phyloP scores from a whole-genome alignment of 768 basidiomycete genomes.

The Pisolithus tinctorius region DNA sequence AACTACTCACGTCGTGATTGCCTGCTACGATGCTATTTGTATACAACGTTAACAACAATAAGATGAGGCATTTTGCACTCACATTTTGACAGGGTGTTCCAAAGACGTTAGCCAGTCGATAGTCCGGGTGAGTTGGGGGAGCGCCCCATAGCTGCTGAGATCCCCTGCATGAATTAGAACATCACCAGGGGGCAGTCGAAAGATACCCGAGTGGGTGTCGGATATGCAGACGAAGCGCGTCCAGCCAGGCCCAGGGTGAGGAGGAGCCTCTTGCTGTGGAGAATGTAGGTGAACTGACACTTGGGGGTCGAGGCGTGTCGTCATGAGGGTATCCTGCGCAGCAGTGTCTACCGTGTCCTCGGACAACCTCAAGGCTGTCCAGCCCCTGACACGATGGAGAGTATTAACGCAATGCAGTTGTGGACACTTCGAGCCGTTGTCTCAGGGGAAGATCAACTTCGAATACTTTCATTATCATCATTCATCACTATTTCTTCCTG shows the following conservation, averaged over 20 bases:
- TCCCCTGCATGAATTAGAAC: slow-evolving; percentile 64
- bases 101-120: slow-evolving; percentile 52
- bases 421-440: too few relatives aligned
- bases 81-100: slow-evolving; percentile 59
- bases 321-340: background rate
- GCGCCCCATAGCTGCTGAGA: slow-evolving; percentile 44
- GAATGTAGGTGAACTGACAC: slow-evolving; percentile 14
- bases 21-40: slow-evolving; percentile 53
- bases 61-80: slow-evolving; percentile 7
- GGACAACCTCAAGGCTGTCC: background rate
- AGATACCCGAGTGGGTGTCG: slow-evolving; percentile 30
- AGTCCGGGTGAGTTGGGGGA: slow-evolving; percentile 40
- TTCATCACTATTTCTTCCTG: slow-evolving; percentile 44
- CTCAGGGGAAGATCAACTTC: background rate
- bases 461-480: slow-evolving; percentile 4
- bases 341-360: background rate
- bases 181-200: slow-evolving; percentile 52
- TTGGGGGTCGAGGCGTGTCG: background rate
- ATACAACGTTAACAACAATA: background rate
- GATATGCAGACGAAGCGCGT: slow-evolving; percentile 31
- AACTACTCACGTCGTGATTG: slow-evolving; percentile 52
- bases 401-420: too few relatives aligned
- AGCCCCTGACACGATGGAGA: too few relatives aligned
- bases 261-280: slow-evolving; percentile 15
- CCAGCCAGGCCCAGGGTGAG: slow-evolving; percentile 27